These are phyloP conservation scores for Daldinia eschscholtzii DNA, from an alignment of 2,329 filamentous ascomycete genomes.

Conservation along the genomic window DNA sequence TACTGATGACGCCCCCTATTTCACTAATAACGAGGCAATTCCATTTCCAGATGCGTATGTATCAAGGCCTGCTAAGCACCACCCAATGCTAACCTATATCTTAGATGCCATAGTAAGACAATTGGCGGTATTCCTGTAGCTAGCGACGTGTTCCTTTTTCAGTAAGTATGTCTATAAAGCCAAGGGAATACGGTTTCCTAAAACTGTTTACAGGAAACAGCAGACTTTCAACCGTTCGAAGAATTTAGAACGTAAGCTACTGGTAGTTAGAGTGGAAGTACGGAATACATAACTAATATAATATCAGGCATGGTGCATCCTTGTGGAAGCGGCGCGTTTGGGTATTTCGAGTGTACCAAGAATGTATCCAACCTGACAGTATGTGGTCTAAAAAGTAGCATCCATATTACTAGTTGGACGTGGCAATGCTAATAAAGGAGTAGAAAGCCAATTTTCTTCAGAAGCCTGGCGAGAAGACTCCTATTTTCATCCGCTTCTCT, in stretches of 20 bases:
- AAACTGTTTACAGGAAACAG: constrained; percentile 54
- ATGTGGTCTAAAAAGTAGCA: neutral
- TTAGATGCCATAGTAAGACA: constrained; percentile 62
- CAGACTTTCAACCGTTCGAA: constrained; percentile 69
- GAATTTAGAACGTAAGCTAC: constrained; percentile 57
- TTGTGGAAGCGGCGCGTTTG: constrained; percentile 58
- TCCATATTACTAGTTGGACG: neutral
- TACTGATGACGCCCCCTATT: constrained; percentile 64
- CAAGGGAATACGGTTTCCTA: neutral
- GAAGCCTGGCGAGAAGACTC: constrained; percentile 63
- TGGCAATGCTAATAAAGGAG: neutral
- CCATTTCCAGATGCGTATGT: constrained; percentile 62
- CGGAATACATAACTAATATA: neutral
- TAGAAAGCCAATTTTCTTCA: constrained; percentile 53
- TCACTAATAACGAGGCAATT: constrained; percentile 67
- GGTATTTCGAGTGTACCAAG: constrained; percentile 59
- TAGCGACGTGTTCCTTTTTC: constrained; percentile 63
- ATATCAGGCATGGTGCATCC: constrained; percentile 46
- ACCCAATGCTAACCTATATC: neutral
- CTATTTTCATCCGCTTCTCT: constrained; percentile 74
- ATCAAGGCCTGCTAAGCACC: neutral
- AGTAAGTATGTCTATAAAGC: constrained; percentile 43
- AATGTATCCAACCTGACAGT: constrained; percentile 31
- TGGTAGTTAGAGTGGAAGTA: neutral
- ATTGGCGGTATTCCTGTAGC: constrained; percentile 64